Conservation (phyloP, 2,329 filamentous ascomycete genomes). For the Didymella segeticola region DNA sequence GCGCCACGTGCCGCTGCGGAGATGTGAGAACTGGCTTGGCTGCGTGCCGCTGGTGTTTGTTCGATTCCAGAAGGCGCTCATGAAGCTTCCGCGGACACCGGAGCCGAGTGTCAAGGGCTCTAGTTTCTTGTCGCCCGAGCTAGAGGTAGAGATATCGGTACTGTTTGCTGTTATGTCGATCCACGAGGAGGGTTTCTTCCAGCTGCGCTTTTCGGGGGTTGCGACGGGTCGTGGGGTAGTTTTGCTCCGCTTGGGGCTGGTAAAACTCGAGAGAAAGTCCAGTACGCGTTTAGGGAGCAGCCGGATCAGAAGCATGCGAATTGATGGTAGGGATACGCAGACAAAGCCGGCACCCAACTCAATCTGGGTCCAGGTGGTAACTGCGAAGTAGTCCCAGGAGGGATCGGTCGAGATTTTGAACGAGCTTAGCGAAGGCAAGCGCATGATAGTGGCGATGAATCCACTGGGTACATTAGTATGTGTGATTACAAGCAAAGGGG, state of each 20-base stretch:
- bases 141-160: background rate
- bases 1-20: conserved; percentile 5
- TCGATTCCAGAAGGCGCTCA: conserved; percentile 17
- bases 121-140: background rate
- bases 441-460: conserved; percentile 36
- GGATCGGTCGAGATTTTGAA: conserved; percentile 31
- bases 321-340: conserved; percentile 10
- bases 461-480: no score
- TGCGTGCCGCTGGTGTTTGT: conserved; percentile 3
- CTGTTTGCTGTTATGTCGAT: background rate
- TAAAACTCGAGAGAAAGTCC: conserved; percentile 16
- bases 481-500: no score
- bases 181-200: conserved; percentile 1
- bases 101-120: background rate
- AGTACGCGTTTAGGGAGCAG: conserved; percentile 13
- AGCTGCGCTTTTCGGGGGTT: background rate
- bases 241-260: conserved; percentile 9
- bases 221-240: background rate
- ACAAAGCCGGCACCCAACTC: conserved; percentile 25
- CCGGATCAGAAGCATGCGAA: conserved; percentile 25
- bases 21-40: conserved; percentile 5
- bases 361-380: conserved; percentile 32
- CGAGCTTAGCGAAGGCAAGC: conserved; percentile 25
- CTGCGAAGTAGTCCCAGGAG: conserved; percentile 32
- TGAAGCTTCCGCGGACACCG: conserved; percentile 13